Conservation (phyloP, 75 land plant genomes). For the Cunninghamia lanceolata region DNA sequence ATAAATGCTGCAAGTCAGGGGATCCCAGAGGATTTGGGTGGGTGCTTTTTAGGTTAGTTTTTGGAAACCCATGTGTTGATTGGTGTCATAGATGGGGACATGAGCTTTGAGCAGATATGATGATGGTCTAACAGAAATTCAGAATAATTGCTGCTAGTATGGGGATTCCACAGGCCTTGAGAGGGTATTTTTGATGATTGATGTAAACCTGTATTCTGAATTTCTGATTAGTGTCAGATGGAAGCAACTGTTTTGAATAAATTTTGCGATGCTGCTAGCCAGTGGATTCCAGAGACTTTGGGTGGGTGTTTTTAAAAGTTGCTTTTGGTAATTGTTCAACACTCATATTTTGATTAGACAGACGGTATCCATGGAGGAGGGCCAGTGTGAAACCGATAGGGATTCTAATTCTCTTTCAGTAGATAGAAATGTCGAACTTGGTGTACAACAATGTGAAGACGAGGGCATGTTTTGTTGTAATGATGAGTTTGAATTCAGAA, state of each 20-base stretch:
- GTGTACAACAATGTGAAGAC: background rate
- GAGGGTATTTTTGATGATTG: no score
- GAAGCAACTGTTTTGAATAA: background rate
- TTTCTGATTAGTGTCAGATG: no score
- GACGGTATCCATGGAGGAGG: background rate
- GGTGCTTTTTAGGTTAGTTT: no score
- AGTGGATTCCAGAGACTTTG: background rate
- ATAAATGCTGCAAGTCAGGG: background rate
- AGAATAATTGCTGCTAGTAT: no score
- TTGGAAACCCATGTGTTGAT: no score
- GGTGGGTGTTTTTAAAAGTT: background rate
- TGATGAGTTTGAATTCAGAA: slow-evolving; percentile 61
- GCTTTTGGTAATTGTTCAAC: background rate
- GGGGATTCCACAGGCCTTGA: no score
- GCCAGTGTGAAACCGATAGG: background rate
- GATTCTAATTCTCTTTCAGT: background rate
- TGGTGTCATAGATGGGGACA: no score
- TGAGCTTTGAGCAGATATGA: no score
- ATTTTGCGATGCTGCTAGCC: background rate
- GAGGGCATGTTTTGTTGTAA: background rate
- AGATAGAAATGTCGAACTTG: background rate
- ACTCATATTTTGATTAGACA: background rate
- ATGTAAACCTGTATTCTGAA: no score
- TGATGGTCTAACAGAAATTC: no score
- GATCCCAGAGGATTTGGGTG: background rate